phyloP scores from a whole-genome alignment of 2,329 filamentous ascomycete genomes.

The Apiospora malaysiana region DNA sequence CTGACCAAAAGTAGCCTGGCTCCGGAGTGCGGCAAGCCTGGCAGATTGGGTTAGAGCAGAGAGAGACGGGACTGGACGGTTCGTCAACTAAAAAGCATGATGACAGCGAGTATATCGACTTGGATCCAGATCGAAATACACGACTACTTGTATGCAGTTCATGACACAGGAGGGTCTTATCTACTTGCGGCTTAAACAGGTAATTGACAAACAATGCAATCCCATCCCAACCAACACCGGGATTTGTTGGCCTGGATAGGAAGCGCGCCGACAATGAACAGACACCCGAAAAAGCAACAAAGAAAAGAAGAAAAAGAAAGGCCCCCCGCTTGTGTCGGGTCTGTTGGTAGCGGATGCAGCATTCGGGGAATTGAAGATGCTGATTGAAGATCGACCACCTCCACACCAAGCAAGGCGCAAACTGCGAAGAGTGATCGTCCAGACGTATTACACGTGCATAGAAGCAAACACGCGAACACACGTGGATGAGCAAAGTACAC shows the following conservation, averaged over 20 bases:
- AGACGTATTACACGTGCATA: background rate
- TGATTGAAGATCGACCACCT: background rate
- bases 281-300: background rate
- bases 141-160: background rate
- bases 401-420: background rate
- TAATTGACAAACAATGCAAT: background rate
- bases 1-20: background rate
- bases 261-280: background rate
- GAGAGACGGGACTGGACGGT: background rate
- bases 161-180: slow-evolving; percentile 2
- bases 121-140: too few species aligned
- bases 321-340: background rate
- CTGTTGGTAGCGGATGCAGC: background rate
- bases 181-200: background rate
- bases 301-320: background rate
- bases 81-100: background rate
- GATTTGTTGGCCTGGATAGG: background rate
- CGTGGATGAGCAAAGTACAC: background rate
- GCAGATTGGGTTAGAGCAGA: background rate
- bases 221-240: background rate
- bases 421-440: background rate
- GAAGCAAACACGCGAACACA: background rate
- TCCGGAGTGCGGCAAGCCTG: background rate
- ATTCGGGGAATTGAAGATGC: background rate
- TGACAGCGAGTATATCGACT: background rate